Evolutionary conservation across 257 asterid genomes (phyloP), one percentile per base, ranked within the genome.

Genomic region (Vinca minor): DNA sequence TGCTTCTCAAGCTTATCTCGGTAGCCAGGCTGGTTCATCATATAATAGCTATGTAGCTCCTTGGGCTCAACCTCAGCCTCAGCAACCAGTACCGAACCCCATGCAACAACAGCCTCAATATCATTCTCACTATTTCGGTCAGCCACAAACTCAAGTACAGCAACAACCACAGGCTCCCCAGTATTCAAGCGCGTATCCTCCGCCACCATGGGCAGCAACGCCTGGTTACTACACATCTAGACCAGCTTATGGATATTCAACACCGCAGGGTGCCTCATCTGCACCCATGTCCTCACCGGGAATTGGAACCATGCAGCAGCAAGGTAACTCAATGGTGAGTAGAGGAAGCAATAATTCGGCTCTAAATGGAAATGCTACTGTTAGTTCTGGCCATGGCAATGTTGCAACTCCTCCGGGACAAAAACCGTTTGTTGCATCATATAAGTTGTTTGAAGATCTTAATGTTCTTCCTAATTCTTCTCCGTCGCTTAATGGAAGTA

Each of bases 141-240:
- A 64, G 14, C 9, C 5, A 3, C 61, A 39, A 36, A 44, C 59
- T 6, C 76, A 59, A 39, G 3, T 13, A 62, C 72, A 68, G 31
- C 67, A 70, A 28, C 81, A 60, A 35, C 61, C 35, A 15, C 79
- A 68, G 39, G 18, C 59, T 28, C 35, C 70, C 17, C 85, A 83
- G 61, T 78, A 67, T 72, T 64, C 72, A 5, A 48, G 69, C 41
- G 83, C 57, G 18, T 83, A 83, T 69, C 89, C 87, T 0, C 87
- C 99, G 42, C 99, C 99, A 34, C 99, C 99, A 14, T 89, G 96
- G 99, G 97, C 95, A 4, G 74, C 90, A 61, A 84, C 91, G 23
- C 91, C 87, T 3, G 85, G 87, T 57, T 84, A 84, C 66, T 76
- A 56, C 17, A 74, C 68, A 15, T 56, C 72, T 25, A 66, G 83